These are phyloP conservation scores for Nitzschia sp. DNA, from an alignment of 108 stramenopile species.

Conservation along the genomic window DNA sequence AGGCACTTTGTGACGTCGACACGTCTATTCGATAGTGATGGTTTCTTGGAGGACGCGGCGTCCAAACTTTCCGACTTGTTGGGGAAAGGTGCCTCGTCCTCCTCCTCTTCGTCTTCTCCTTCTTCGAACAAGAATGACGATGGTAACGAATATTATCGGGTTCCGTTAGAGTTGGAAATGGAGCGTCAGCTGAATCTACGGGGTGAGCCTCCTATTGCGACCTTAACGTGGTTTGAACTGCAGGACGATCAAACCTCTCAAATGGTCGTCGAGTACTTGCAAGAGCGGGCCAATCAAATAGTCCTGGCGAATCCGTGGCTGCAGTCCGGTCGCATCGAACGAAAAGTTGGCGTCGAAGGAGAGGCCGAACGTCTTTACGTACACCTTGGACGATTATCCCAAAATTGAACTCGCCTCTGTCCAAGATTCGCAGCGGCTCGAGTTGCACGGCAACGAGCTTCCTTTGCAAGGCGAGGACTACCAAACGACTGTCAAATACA, in stretches of 20 bases:
- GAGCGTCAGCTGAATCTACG: neutral
- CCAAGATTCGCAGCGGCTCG: neutral
- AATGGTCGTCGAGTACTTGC: neutral
- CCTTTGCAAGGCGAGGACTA: neutral
- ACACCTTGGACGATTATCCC: neutral
- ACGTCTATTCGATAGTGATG: too few relatives aligned
- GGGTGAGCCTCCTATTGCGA: neutral
- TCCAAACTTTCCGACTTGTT: too few relatives aligned
- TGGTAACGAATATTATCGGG: neutral
- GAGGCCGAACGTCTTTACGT: too few relatives aligned
- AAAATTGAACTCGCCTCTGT: neutral
- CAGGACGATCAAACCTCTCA: neutral
- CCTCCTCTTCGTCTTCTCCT: too few relatives aligned
- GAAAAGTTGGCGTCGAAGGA: too few relatives aligned
- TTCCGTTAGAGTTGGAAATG: neutral
- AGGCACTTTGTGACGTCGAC: too few relatives aligned
- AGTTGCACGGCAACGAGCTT: neutral
- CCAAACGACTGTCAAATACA: neutral
- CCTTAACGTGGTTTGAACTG: neutral
- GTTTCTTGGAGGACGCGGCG: too few relatives aligned
- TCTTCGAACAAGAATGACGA: too few relatives aligned
- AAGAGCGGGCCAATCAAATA: conserved; percentile 4
- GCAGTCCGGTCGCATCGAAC: neutral
- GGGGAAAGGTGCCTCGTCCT: too few relatives aligned
- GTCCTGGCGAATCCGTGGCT: conserved; percentile 2